A percentile compares a stretch with the other conserved stretches of the same genome.
Conservation (phyloP, 805 yeast genomes). For the Ogataea paraovalis region DNA sequence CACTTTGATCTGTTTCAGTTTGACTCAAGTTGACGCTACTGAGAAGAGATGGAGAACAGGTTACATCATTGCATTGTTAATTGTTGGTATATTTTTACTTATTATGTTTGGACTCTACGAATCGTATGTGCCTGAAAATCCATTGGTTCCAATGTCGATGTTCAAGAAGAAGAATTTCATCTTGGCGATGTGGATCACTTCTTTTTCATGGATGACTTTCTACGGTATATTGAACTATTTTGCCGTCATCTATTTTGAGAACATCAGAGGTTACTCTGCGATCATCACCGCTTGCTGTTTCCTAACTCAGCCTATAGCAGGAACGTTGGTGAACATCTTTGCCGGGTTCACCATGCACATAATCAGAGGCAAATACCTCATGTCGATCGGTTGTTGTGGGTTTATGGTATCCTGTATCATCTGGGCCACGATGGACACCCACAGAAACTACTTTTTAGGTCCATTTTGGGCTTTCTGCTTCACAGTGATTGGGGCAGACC, state of each 20-base stretch:
- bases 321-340: slow-evolving; percentile 39
- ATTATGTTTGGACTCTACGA: slow-evolving; percentile 36
- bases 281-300: slow-evolving; percentile 42
- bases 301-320: slow-evolving; percentile 40
- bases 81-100: slow-evolving; percentile 36
- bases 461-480: slow-evolving; percentile 42
- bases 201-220: slow-evolving; percentile 41
- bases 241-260: slow-evolving; percentile 41
- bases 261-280: slow-evolving; percentile 34
- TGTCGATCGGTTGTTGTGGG: slow-evolving; percentile 33
- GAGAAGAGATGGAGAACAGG: slow-evolving; percentile 42
- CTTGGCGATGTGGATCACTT: slow-evolving; percentile 34
- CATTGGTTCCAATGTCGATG: slow-evolving; percentile 45
- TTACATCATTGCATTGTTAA: slow-evolving; percentile 40
- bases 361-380: slow-evolving; percentile 37
- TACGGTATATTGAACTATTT: slow-evolving; percentile 38
- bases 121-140: slow-evolving; percentile 34
- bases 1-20: slow-evolving; percentile 39
- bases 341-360: slow-evolving; percentile 44
- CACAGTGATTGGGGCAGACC: slow-evolving; percentile 44
- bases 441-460: slow-evolving; percentile 39
- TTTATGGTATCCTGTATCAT: slow-evolving; percentile 35
- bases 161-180: slow-evolving; percentile 39
- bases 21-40: slow-evolving; percentile 41
- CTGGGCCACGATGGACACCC: slow-evolving; percentile 38